Conservation (phyloP, 2,329 filamentous ascomycete genomes). For the Biscogniauxia marginata region DNA sequence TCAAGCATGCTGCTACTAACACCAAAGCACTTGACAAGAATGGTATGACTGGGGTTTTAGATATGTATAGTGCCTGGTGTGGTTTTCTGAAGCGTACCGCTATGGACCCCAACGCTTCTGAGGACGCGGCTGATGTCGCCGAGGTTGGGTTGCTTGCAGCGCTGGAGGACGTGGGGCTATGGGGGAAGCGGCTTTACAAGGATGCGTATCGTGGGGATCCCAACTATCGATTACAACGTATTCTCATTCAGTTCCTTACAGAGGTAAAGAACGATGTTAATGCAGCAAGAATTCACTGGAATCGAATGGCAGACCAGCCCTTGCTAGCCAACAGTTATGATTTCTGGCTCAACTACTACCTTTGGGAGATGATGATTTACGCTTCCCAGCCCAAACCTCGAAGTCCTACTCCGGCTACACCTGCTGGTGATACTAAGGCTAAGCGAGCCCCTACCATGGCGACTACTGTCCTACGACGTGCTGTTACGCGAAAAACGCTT, state of each 20-base stretch:
- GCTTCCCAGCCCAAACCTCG: slow-evolving; percentile 49
- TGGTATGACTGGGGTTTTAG: slow-evolving; percentile 83
- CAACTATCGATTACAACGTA: slow-evolving; percentile 82
- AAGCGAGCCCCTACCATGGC: slow-evolving; percentile 69
- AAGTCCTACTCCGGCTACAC: slow-evolving; percentile 50
- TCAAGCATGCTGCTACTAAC: slow-evolving; percentile 90
- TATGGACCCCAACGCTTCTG: slow-evolving; percentile 68
- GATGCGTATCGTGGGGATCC: slow-evolving; percentile 81
- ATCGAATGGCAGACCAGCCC: slow-evolving; percentile 62
- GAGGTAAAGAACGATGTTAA: slow-evolving; percentile 77
- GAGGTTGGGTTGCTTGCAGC: slow-evolving; percentile 86
- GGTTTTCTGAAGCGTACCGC: slow-evolving; percentile 86
- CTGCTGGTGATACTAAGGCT: slow-evolving; percentile 37
- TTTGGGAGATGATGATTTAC: slow-evolving; percentile 79
- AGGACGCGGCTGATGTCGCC: slow-evolving; percentile 84
- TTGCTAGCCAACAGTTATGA: slow-evolving; percentile 77
- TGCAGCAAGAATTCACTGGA: slow-evolving; percentile 76
- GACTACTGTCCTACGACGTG: slow-evolving; percentile 73
- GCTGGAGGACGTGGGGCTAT: slow-evolving; percentile 80
- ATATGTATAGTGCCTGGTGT: slow-evolving; percentile 93
- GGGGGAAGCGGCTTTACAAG: slow-evolving; percentile 72
- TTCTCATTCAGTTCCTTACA: slow-evolving; percentile 87
- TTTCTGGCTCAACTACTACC: slow-evolving; percentile 91
- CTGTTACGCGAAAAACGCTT: slow-evolving; percentile 58
- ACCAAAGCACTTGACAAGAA: slow-evolving; percentile 81